Conservation (phyloP, 768 basidiomycete genomes). For the Auricularia cornea region DNA sequence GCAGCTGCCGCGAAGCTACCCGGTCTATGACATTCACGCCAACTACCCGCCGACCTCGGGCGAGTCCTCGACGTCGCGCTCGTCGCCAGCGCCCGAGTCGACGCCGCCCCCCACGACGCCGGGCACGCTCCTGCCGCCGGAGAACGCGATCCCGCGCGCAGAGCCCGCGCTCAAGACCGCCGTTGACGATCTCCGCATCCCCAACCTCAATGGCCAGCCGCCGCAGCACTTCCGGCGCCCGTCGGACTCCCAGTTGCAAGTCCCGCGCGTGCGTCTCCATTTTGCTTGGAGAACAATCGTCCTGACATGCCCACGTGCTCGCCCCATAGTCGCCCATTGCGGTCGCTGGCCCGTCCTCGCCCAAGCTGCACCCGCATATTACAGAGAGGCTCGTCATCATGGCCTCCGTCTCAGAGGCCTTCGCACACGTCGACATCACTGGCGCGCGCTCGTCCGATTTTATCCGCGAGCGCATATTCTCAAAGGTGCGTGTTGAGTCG, state of each 20-base stretch:
- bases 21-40: neutral
- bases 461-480: conserved; percentile 74
- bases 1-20: neutral
- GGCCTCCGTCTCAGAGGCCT: conserved; percentile 5
- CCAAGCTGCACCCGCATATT: neutral
- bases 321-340: neutral
- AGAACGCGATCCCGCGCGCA: neutral
- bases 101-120: conserved; percentile 69
- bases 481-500: conserved; percentile 44
- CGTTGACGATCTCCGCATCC: neutral
- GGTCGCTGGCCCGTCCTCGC: neutral
- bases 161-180: neutral
- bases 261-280: neutral
- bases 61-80: conserved; percentile 38
- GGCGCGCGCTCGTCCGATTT: conserved; percentile 54
- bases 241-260: neutral
- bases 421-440: conserved; percentile 50
- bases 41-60: neutral
- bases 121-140: conserved; percentile 36
- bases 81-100: conserved; percentile 48
- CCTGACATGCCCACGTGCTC: conserved; percentile 1
- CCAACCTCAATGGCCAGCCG: neutral
- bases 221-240: neutral
- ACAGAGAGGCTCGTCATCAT: conserved; percentile 8
- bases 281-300: neutral